These are phyloP conservation scores for Sphaerulina musiva DNA, from an alignment of 2,329 filamentous ascomycete species.

Conservation along the genomic window DNA sequence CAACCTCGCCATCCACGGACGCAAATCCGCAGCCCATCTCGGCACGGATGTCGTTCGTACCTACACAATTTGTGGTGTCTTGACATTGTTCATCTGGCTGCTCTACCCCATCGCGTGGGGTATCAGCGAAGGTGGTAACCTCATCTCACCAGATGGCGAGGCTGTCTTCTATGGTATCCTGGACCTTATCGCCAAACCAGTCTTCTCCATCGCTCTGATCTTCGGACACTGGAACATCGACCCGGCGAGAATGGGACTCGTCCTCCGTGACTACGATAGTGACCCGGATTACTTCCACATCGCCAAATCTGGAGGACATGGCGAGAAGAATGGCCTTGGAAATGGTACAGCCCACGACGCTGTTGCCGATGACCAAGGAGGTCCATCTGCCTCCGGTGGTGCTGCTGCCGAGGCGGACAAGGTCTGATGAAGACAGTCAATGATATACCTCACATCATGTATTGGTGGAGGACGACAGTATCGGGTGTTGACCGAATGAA, in stretches of 20 bases:
- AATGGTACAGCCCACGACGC: slow-evolving; percentile 2
- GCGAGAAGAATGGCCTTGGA: slow-evolving; percentile 4
- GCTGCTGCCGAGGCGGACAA: too few relatives aligned
- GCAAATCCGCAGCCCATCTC: slow-evolving; percentile 46
- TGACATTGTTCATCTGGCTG: slow-evolving; percentile 53
- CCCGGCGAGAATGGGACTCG: slow-evolving; percentile 48
- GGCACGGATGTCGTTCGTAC: slow-evolving; percentile 45
- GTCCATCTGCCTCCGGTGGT: too few relatives aligned
- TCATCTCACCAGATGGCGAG: slow-evolving; percentile 58
- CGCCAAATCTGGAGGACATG: not conserved
- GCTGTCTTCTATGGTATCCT: slow-evolving; percentile 61
- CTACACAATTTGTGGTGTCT: slow-evolving; percentile 48
- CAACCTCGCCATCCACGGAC: slow-evolving; percentile 41
- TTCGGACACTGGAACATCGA: slow-evolving; percentile 55
- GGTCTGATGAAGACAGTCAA: not conserved
- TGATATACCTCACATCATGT: not conserved
- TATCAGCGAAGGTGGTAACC: slow-evolving; percentile 54
- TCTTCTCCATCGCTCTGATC: slow-evolving; percentile 52
- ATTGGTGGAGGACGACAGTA: not conserved
- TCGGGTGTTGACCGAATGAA: not conserved
- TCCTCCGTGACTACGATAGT: slow-evolving; percentile 32
- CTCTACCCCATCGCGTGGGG: slow-evolving; percentile 58
- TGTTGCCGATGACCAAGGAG: not conserved
- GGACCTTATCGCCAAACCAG: slow-evolving; percentile 55
- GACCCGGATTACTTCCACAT: slow-evolving; percentile 7